Percentiles rank a stretch among this genome's conserved stretches.
These are phyloP conservation scores for Tetratostichococcus sp. DNA, from an alignment of 139 green algal species.

Conservation along the genomic window DNA sequence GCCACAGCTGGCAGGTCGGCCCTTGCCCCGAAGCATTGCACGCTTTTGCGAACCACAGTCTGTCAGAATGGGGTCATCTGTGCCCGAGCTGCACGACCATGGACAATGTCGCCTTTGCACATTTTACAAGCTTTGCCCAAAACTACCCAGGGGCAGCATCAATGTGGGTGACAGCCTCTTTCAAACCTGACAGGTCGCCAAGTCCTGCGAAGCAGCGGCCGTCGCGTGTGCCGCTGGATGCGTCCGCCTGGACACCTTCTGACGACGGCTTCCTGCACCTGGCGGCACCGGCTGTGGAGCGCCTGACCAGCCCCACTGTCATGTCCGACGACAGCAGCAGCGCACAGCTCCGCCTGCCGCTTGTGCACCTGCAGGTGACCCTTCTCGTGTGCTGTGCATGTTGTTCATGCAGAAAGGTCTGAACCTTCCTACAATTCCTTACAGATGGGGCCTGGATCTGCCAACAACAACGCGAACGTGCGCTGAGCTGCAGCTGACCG, in stretches of 20 bases:
- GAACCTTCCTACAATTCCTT: not conserved
- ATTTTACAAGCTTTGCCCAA: too few relatives aligned
- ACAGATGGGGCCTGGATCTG: too few relatives aligned
- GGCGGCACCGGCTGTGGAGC: not conserved
- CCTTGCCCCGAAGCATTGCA: too few relatives aligned
- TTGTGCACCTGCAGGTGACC: not conserved
- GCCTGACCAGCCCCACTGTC: not conserved
- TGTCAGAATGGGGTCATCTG: too few relatives aligned
- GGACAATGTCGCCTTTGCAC: too few relatives aligned
- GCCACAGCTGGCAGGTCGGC: not conserved
- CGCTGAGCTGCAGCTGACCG: too few relatives aligned
- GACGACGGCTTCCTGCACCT: not conserved
- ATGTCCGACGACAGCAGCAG: not conserved
- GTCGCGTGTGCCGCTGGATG: not conserved
- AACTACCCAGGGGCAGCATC: too few relatives aligned
- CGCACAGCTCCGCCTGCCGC: not conserved
- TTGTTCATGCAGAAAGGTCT: not conserved
- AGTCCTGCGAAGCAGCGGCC: not conserved
- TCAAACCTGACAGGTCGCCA: not conserved
- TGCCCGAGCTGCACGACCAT: too few relatives aligned
- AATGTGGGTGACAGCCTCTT: too few relatives aligned
- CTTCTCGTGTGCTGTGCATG: not conserved
- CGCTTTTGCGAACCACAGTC: too few relatives aligned
- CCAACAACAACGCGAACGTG: too few relatives aligned
- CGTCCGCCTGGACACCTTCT: not conserved